phyloP scores from a whole-genome alignment of 345 rosid species.

The Camelina hispida region DNA sequence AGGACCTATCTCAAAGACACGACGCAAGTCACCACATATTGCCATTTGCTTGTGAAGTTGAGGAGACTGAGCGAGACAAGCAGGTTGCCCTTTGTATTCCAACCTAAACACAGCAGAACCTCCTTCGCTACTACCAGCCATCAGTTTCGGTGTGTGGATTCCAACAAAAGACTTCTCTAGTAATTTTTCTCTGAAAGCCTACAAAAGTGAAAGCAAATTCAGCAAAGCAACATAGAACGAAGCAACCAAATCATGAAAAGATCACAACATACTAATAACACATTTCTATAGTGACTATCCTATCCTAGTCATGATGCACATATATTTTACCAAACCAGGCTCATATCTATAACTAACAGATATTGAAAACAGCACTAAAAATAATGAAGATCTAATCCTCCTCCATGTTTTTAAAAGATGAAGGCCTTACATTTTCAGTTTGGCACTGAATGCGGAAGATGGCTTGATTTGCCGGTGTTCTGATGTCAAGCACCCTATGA shows the following conservation, averaged over 20 bases:
- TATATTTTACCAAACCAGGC: slow-evolving; percentile 4
- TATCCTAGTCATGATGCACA: slow-evolving; percentile 11
- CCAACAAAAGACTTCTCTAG: slow-evolving; percentile 62
- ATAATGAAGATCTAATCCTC: background rate
- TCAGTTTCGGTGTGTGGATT: slow-evolving; percentile 88
- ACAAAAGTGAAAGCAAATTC: slow-evolving; percentile 32
- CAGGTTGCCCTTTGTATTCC: slow-evolving; percentile 89
- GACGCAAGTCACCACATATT: slow-evolving; percentile 74
- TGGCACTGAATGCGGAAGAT: slow-evolving; percentile 71
- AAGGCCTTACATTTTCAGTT: slow-evolving; percentile 21
- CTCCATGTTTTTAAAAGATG: background rate
- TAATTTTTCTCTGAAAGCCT: slow-evolving; percentile 76
- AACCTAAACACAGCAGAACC: slow-evolving; percentile 91
- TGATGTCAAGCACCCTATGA: slow-evolving; percentile 68
- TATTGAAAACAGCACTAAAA: background rate
- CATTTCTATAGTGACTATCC: background rate
- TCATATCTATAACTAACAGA: background rate
- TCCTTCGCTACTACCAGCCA: slow-evolving; percentile 93
- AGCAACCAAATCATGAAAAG: slow-evolving; percentile 6
- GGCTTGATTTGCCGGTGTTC: slow-evolving; percentile 86
- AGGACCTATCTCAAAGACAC: slow-evolving; percentile 86
- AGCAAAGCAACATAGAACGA: slow-evolving; percentile 14
- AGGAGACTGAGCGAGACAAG: slow-evolving; percentile 95
- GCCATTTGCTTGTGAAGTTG: slow-evolving; percentile 96
- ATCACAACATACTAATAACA: slow-evolving; percentile 1